Evolutionary conservation across 2,329 filamentous ascomycete genomes (phyloP).

Genomic region (Ceratocystis alfenasii): DNA sequence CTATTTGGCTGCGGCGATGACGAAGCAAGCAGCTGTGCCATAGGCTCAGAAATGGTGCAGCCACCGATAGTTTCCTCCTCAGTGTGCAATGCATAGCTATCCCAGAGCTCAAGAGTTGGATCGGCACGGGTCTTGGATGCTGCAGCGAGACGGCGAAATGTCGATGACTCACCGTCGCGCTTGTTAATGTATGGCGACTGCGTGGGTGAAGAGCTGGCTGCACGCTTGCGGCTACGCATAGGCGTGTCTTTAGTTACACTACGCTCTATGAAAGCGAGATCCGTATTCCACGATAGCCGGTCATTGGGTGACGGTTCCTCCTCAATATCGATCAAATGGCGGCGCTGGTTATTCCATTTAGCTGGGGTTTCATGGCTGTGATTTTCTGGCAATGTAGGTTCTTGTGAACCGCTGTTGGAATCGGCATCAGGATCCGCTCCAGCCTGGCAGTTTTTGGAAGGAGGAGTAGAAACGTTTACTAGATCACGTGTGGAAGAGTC

Average conservation of each 20-base stretch:
- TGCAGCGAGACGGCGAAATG: constrained; percentile 20
- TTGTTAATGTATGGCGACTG: constrained; percentile 44
- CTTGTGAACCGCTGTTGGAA: constrained; percentile 14
- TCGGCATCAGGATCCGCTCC: constrained; percentile 22
- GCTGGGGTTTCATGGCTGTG: constrained; percentile 38
- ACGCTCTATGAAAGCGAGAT: constrained; percentile 33
- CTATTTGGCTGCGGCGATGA: constrained; percentile 54
- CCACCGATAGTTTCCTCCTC: constrained; percentile 25
- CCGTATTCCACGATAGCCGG: constrained; percentile 48
- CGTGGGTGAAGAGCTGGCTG: constrained; percentile 60
- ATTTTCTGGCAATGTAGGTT: constrained; percentile 24
- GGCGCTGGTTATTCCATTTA: constrained; percentile 44
- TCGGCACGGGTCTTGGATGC: constrained; percentile 46
- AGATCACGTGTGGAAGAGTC: constrained; percentile 18
- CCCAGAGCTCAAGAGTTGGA: constrained; percentile 65
- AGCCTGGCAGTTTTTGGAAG: background rate
- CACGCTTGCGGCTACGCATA: constrained; percentile 49
- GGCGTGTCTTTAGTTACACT: constrained; percentile 39
- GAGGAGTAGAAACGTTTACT: constrained; percentile 17
- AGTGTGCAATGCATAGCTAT: constrained; percentile 50
- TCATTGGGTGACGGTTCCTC: constrained; percentile 47
- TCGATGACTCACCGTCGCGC: constrained; percentile 18
- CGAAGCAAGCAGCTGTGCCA: constrained; percentile 31
- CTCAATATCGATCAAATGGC: constrained; percentile 34
- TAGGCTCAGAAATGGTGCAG: constrained; percentile 6